Percentiles rank a stretch among this genome's conserved stretches.
phyloP scores from a whole-genome alignment of 306 rosid genomes.

The Lotus japonicus region DNA sequence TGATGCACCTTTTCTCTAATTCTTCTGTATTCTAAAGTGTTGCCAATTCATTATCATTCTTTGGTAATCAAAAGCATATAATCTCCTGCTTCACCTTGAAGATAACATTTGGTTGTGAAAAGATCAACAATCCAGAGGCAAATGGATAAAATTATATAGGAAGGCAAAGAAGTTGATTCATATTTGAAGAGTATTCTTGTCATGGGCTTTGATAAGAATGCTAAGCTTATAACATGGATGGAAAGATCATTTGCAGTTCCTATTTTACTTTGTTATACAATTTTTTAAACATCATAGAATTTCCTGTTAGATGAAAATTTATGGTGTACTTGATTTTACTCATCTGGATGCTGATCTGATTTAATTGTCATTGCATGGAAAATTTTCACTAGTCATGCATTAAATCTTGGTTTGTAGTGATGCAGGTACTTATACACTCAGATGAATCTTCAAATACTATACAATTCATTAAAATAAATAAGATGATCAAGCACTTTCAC shows the following conservation, averaged over 20 bases:
- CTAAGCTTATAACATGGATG: neutral
- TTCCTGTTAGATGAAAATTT: neutral
- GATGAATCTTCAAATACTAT: too few relatives aligned
- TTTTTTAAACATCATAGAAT: neutral
- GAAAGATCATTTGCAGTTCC: neutral
- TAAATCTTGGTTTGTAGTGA: too few relatives aligned
- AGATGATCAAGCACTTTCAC: too few relatives aligned
- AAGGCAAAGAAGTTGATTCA: neutral
- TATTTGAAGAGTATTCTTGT: neutral
- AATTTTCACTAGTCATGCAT: too few relatives aligned
- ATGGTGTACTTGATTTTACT: neutral
- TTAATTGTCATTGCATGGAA: too few relatives aligned
- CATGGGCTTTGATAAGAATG: neutral
- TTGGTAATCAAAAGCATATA: neutral
- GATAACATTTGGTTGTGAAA: neutral
- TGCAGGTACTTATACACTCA: too few relatives aligned
- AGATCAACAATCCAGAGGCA: neutral
- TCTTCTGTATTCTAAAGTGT: neutral
- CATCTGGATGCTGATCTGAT: too few relatives aligned
- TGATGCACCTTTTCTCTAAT: conserved; percentile 16
- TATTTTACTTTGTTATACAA: neutral
- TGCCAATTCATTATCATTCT: neutral
- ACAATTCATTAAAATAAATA: too few relatives aligned
- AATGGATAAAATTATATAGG: neutral
- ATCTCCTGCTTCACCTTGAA: conserved; percentile 2